Base-by-base conservation (phyloP, 169 alveolate species). In the Cryptosporidium xiaoi region DNA sequence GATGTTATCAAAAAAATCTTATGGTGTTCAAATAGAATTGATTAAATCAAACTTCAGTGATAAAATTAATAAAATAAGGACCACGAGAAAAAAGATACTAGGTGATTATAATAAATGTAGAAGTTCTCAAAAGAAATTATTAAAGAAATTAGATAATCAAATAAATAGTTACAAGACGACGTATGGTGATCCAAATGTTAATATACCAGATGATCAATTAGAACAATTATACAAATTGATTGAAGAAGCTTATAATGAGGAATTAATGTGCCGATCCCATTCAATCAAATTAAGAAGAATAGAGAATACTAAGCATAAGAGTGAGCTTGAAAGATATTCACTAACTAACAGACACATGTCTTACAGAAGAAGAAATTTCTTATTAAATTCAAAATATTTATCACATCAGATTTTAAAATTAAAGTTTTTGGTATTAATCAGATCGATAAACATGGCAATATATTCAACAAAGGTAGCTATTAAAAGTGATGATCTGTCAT, bases 401-500 rank as follows among this genome's bases (percentile, higher is more conserved):
- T 0, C 33, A n/a, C 10, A 69, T 0, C 44, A n/a, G 50, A 34
- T 13, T 13, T 20, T 69, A 10, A 18, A 5, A 10, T 4, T 53
- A 15, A 16, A 12, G 7, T 69, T 51, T 53, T 53, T 31, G 7
- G 29, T 66, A n/a, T 0, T 66, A 3, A 48, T 50, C 7, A n/a
- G 33, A 27, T 66, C 82, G 20, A 13, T 66, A 55, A 55, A 66
- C 20, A n/a, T 8, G 64, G 13, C 33, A 29, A 66, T 66, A 44
- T 50, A 46, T 4, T 44, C 48, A 10, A 3, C 64, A 5, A 16
- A 50, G 18, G 15, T 16, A 13, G 16, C 44, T 3, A 24, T 66
- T 2, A 8, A 18, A 12, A 48, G 1, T 13, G 18, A 1, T 12
- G 48, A 50, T 7, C 8, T 53, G 4, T 3, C 12, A n/a, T 53